phyloP scores from a whole-genome alignment of 805 yeast species.

The Hermanozyma aechmeae region DNA sequence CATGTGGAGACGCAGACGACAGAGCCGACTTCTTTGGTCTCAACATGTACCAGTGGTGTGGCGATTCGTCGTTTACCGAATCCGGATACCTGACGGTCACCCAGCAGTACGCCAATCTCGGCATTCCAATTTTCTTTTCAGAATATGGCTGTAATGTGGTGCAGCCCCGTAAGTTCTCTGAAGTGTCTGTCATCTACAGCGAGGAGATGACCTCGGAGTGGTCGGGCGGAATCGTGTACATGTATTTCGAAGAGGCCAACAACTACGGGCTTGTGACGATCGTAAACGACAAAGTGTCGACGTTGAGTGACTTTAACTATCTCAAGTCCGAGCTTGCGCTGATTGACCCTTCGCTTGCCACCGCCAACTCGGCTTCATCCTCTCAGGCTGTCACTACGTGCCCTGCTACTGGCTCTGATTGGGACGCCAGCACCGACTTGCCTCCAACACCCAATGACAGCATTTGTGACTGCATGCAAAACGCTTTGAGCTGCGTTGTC shows the following conservation, averaged over 20 bases:
- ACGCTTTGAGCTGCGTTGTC: constrained; percentile 28
- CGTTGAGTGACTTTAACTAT: constrained; percentile 51
- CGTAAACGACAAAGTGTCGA: constrained; percentile 38
- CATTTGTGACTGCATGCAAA: constrained; percentile 28
- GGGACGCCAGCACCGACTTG: constrained; percentile 30
- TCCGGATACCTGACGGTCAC: constrained; percentile 68
- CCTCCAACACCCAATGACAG: constrained; percentile 35
- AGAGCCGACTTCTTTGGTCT: constrained; percentile 80
- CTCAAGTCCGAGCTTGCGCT: constrained; percentile 35
- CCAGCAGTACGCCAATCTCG: constrained; percentile 50
- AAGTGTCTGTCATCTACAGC: constrained; percentile 57
- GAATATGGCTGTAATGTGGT: constrained; percentile 76
- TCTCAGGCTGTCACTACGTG: constrained; percentile 24
- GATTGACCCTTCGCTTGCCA: constrained; percentile 39
- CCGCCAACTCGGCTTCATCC: constrained; percentile 13
- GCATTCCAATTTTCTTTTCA: constrained; percentile 70
- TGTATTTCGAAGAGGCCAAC: constrained; percentile 74
- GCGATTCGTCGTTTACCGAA: constrained; percentile 41
- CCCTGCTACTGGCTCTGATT: constrained; percentile 22
- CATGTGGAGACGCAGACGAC: constrained; percentile 58
- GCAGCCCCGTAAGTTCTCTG: constrained; percentile 63
- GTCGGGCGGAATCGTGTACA: constrained; percentile 87
- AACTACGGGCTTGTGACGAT: constrained; percentile 65
- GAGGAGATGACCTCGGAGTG: constrained; percentile 70
- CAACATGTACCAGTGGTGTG: constrained; percentile 90